A percentile compares a stretch with the other conserved stretches of the same genome.
Conservation (phyloP, 2,329 filamentous ascomycete species). For the Rhynchosporium agropyri region DNA sequence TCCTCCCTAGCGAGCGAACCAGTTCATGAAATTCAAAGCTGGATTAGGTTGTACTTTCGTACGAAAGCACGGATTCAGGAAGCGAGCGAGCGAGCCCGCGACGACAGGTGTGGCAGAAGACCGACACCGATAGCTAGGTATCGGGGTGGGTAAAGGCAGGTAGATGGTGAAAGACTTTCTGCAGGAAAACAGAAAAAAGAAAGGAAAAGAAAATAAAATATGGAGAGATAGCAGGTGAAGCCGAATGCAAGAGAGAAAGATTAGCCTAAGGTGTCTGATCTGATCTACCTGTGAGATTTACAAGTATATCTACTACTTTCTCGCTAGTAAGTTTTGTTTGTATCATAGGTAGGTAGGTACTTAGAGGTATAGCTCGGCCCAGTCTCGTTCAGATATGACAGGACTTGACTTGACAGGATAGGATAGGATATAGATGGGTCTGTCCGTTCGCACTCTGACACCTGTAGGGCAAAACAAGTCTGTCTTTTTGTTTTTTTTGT, state of each 20-base stretch:
- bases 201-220: background rate
- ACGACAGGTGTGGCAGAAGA: background rate
- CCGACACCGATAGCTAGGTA: background rate
- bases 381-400: background rate
- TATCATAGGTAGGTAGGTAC: constrained; percentile 3
- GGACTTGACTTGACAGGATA: too few species aligned
- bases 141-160: background rate
- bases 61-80: too few species aligned
- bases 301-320: background rate
- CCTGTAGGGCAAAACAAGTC: too few species aligned
- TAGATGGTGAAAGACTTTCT: background rate
- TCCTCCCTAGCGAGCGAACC: too few species aligned
- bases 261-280: background rate
- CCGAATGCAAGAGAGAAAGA: background rate
- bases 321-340: constrained; percentile 8
- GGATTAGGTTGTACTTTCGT: too few species aligned
- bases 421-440: too few species aligned
- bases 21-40: too few species aligned
- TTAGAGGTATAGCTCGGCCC: background rate
- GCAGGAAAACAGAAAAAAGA: background rate
- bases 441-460: too few species aligned
- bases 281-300: background rate
- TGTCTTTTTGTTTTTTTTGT: too few species aligned
- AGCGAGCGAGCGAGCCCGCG: too few species aligned
- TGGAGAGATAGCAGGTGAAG: background rate